Percentiles rank a stretch among this genome's conserved stretches.
Conservation (phyloP, 495 filamentous ascomycete genomes). For the Glarea lozoyensis region DNA sequence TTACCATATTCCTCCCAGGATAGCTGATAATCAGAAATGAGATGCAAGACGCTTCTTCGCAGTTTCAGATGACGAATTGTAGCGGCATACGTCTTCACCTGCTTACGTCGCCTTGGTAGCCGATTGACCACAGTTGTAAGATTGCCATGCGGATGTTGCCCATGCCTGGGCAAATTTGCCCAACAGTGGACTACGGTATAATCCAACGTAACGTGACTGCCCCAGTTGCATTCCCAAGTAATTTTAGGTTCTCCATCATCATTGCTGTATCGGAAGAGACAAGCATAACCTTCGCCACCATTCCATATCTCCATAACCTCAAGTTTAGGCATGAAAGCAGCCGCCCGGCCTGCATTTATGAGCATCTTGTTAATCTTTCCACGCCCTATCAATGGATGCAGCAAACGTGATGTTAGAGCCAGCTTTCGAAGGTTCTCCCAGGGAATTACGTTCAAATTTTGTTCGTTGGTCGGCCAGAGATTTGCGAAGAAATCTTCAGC, state of each 20-base stretch:
- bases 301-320: conserved; percentile 21
- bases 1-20: conserved; percentile 11
- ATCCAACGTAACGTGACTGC: conserved; percentile 7
- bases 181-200: conserved; percentile 11
- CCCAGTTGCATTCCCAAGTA: conserved; percentile 12
- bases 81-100: conserved; percentile 12
- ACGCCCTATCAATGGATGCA: conserved; percentile 5
- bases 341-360: conserved; percentile 9
- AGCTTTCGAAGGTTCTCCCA: conserved; percentile 14
- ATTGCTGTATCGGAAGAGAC: conserved; percentile 16
- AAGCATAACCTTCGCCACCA: conserved; percentile 11
- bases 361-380: conserved; percentile 9
- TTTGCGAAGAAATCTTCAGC: conserved; percentile 17
- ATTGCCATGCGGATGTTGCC: conserved; percentile 11
- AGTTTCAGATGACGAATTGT: conserved; percentile 10
- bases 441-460: conserved; percentile 9
- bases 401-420: conserved; percentile 13
- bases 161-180: conserved; percentile 14
- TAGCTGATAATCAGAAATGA: conserved; percentile 15
- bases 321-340: conserved; percentile 13
- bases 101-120: conserved; percentile 7
- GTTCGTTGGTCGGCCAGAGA: conserved; percentile 9
- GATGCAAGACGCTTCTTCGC: conserved; percentile 11
- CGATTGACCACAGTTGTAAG: conserved; percentile 10
- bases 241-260: conserved; percentile 11